A percentile compares a stretch with the other conserved stretches of the same genome.
These are phyloP conservation scores for Populus davidiana DNA, from an alignment of 345 rosid genomes.

Conservation along the genomic window DNA sequence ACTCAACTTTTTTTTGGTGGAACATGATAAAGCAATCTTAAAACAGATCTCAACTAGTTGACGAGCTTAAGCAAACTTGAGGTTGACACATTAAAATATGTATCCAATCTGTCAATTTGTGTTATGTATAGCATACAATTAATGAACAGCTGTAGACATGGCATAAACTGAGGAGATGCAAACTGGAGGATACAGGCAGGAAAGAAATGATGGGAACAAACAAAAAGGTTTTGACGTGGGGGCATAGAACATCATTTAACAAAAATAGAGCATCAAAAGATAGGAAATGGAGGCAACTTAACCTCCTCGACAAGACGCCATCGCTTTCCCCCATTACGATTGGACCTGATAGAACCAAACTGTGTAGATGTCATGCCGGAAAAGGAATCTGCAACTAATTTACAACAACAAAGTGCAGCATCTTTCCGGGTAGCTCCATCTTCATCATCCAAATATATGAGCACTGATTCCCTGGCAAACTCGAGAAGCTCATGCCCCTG, in stretches of 20 bases:
- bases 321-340: conserved; percentile 72
- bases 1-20: neutral
- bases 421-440: conserved; percentile 86
- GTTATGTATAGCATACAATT: neutral
- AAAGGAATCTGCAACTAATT: conserved; percentile 76
- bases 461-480: conserved; percentile 89
- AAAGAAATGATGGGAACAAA: neutral
- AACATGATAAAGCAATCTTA: neutral
- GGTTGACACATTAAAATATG: neutral
- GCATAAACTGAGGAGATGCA: neutral
- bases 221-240: neutral
- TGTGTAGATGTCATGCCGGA: conserved; percentile 46
- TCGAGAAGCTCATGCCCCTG: conserved; percentile 71
- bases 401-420: conserved; percentile 94
- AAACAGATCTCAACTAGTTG: neutral
- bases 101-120: neutral
- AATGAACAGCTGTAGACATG: neutral
- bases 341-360: conserved; percentile 69
- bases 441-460: conserved; percentile 84
- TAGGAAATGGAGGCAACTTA: neutral
- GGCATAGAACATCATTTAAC: neutral
- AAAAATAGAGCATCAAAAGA: neutral
- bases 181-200: neutral
- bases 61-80: neutral
- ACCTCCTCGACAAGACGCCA: conserved; percentile 93